Base-by-base conservation (phyloP, 371 early-diverging fungal species). In the Zancudomyces culisetae region DNA sequence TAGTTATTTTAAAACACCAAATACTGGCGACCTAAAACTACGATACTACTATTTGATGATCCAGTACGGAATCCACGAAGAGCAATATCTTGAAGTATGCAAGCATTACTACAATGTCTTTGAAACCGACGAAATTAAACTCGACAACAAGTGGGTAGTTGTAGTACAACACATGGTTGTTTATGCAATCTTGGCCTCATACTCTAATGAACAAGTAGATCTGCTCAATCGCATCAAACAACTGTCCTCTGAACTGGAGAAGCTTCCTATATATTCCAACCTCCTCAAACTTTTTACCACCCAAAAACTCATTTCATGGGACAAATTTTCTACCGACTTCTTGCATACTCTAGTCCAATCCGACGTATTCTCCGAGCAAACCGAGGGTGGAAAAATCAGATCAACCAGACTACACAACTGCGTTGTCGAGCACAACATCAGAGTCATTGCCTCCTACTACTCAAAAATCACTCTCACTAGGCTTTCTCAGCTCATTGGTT, bases 351-450 rank as follows among this genome's bases (percentile, higher is more conserved):
- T 92, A 55, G 71, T 74, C 39, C 60, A 74, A 53, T 81, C 86
- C 6, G 67, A 69, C 12, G 83, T 85, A 2, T 87, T 95, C 60
- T 70, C 73, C 27, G 63, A 68, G 10, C 61, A 70, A 24, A 81
- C 79, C 12, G 87, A 83, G 30, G 84, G 77, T 4, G 87, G 91
- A 43, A 63, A 72, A 52, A 79, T 79, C 68, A 73, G 87, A 52
- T 81, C 81, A 79, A 73, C 79, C 59, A 85, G 78, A 42, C 74
- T 97, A 54, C 91, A 90, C 60, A 76, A 86, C 55, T 81, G 98
- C 22, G 90, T 93, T 4, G 84, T 90, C 55, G 98, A 97, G 62
- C 98, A 95, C 80, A 97, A 97, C 63, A 83, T 95, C 57, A 87
- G 95, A 10, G 93, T 97, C 2, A 76, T 95, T 58, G 87, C 91